Evolutionary conservation across 1,139 yeast genomes (phyloP), one percentile per base, ranked within the genome.

Genomic region (Candida freyschussii): DNA sequence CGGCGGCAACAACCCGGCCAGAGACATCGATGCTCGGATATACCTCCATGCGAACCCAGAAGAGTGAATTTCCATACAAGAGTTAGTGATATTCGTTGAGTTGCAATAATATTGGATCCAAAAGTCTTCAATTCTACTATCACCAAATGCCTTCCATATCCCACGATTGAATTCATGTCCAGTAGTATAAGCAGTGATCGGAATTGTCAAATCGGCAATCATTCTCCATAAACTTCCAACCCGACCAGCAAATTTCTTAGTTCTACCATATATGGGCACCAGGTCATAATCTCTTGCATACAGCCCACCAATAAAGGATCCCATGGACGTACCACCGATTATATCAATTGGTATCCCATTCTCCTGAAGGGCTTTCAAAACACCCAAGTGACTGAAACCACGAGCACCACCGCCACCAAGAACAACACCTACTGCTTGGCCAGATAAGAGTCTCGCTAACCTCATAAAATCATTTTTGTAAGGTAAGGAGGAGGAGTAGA

Each of bases 361-460:
- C 45, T 84, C 93, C 55, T 91, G 97, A n/a, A 91, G 62, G 0
- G 96, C 96, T 33, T 79, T 76, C n/a, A 91, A 75, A 4, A 91
- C 81, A 6, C 98, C 98, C 29, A 89, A 70, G 54, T 91, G 98
- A 7, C 96, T 75, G 12, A 91, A 71, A 2, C 98, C 98, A 48
- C 98, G 69, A 0, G 98, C 95, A 19, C 98, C 98, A 27, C 98
- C 98, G 11, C 98, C 98, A 4, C 98, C 98, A 7, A 91, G 66
- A 3, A 91, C 96, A 13, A 91, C 64, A 0, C 97, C 98, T 23
- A 91, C 86, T 0, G 96, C 95, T 55, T 87, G 87, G 12, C 95
- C 95, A 0, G 96, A 84, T 17, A 91, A 60, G 11, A 91, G 73
- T 47, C 98, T 69, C 0, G 98, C 98, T 21, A 91, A 62, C 36